Evolutionary conservation across 2,329 filamentous ascomycete species (phyloP), one percentile per base, ranked within the genome.

Genomic region (Trichoderma arundinaceum): DNA sequence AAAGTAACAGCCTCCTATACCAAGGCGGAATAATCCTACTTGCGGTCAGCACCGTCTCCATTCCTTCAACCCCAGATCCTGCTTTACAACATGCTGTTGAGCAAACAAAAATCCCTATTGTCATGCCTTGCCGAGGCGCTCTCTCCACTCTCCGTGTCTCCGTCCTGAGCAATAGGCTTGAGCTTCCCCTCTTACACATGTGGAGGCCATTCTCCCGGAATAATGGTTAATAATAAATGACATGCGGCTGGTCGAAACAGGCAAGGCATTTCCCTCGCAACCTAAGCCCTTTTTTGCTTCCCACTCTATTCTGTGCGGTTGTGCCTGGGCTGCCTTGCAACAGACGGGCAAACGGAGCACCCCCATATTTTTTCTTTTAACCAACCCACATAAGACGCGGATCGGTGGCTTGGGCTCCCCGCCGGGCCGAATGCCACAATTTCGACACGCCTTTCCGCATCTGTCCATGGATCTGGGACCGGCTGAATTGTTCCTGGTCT

Each of bases 371-470:
- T 8, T 54, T 17, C 15, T 39, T 9, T 22, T 10, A 12, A 15
- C 9, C 17, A 59, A 62, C 48, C 59, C 59, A 53, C 59, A 53
- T 52, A 35, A 62, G 35, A 28, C 38, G 38, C 59, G 48, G 59
- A 62, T 62, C 59, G 22, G 46, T 62, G 59, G 59, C 59, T 53
- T 53, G 48, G 15, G n/a, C 49, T 53, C 59, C 59, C 59, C 59
- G 59, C 59, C 59, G 59, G 59, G 48, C 59, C 59, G 59, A 62
- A 52, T 53, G 39, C 44, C 57, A 35, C n/a, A 33, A 15, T 49
- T 49, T 60, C 32, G 22, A 17, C 12, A 38, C 57, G 57, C 57
- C n/a, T 60, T 60, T n/a, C 57, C 57, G 1, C 44, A 38, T 60
- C 57, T 49, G 57, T 39, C 17, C 17, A 39, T 28, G 8, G 57